These are phyloP conservation scores for Aspergillus transmontanensis DNA, from an alignment of 2,329 filamentous ascomycete genomes.

Conservation along the genomic window DNA sequence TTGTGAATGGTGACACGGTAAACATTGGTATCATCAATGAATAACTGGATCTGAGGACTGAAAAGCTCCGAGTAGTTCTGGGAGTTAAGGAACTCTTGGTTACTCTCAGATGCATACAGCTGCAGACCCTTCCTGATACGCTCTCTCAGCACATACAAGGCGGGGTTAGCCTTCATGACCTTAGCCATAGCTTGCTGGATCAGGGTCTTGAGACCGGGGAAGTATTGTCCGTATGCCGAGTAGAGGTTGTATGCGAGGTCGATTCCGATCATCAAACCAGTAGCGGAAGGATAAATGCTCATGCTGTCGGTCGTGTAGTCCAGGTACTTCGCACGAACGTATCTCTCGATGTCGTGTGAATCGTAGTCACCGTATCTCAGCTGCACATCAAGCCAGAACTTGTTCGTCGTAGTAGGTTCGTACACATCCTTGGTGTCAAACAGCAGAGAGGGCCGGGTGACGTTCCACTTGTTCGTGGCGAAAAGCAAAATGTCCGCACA, in stretches of 20 bases:
- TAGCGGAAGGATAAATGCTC: constrained; percentile 97
- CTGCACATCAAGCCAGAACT: constrained; percentile 99
- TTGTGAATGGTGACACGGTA: constrained; percentile 99
- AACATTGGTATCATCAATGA: constrained; percentile 98
- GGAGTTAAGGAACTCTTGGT: constrained; percentile 98
- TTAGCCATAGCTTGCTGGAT: constrained; percentile 99
- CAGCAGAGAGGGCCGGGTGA: constrained; percentile 86
- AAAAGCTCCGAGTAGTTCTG: constrained; percentile 99
- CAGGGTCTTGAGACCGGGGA: constrained; percentile 93
- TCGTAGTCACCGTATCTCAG: constrained; percentile 97
- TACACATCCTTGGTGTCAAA: constrained; percentile 97
- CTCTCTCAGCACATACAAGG: constrained; percentile 91
- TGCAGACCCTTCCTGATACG: constrained; percentile 98
- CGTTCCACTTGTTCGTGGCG: constrained; percentile 98
- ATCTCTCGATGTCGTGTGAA: constrained; percentile 97
- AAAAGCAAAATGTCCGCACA: constrained; percentile 97
- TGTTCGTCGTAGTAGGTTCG: constrained; percentile 92
- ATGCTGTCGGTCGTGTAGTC: constrained; percentile 99
- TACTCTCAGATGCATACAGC: constrained; percentile 96
- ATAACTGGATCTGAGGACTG: constrained; percentile 97
- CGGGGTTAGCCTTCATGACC: constrained; percentile 99
- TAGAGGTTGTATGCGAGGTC: constrained; percentile 98
- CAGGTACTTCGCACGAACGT: constrained; percentile 95
- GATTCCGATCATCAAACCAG: constrained; percentile 95
- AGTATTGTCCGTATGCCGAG: constrained; percentile 97